Evolutionary conservation across 345 rosid species (phyloP), one percentile per base, ranked within the genome.

Genomic region (Zanthoxylum bungeanum): DNA sequence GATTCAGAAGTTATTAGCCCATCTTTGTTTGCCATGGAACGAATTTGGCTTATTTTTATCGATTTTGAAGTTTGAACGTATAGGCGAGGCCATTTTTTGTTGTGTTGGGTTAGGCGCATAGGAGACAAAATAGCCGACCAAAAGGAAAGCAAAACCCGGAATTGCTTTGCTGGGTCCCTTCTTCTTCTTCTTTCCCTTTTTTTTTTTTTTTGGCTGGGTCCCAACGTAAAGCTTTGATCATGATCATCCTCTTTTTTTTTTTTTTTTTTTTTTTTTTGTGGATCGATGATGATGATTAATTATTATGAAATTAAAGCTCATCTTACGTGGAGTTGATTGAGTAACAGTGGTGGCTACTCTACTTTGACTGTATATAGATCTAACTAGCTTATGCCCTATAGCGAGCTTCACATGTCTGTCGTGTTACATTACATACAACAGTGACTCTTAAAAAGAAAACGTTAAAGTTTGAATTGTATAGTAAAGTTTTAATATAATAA

Each of bases 91-190:
- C 12, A 31, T 42, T 53, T 47, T 9, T 53, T 74, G 73, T 53
- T 74, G 73, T 50, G 62, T 11, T 57, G 77, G 74, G 73, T 61
- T 49, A 68, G 68, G 64, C 59, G 68, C n/a, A 33, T 37, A 68
- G 76, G 70, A 52, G 86, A 83, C 87, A 77, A 77, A 51, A 78
- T 27, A 56, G 77, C 79, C 69, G 74, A 21, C 70, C 46, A 66
- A 10, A 49, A 42, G 10, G 5, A 27, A 40, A n/a, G 46, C 70
- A 21, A 16, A 50, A 33, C 4, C 59, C n/a, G 31, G 44, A 11
- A 5, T 12, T 50, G 28, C 27, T 33, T 14, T 44, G 49, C 49
- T 0, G 58, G 39, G 5, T 50, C 52, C 49, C 36, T n/a, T n/a
- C n/a, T n/a, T n/a, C n/a, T n/a, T n/a, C n/a, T n/a, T n/a, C n/a